phyloP scores from a whole-genome alignment of 2,329 filamentous ascomycete genomes.

The Aspergillus proliferans region DNA sequence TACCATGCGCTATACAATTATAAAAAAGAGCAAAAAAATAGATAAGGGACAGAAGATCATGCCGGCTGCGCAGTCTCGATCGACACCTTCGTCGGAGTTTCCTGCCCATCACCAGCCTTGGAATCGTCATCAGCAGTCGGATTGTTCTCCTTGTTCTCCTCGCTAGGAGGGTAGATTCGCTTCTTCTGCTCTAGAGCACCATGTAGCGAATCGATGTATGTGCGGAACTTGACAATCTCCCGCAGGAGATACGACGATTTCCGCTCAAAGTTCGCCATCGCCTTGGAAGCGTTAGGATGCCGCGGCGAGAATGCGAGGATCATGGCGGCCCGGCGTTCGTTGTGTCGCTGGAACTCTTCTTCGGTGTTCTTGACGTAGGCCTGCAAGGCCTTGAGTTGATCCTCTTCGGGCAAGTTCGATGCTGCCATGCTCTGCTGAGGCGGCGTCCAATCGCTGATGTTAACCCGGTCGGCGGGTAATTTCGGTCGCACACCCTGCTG shows the following conservation, averaged over 20 bases:
- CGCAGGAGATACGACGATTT: conserved; percentile 86
- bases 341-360: conserved; percentile 77
- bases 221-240: conserved; percentile 95
- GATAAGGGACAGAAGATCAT: conserved; percentile 2
- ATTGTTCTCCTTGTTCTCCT: conserved; percentile 15
- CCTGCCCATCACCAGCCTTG: not conserved
- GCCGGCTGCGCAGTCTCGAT: not conserved
- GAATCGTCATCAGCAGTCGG: conserved; percentile 8
- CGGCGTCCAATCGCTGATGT: conserved; percentile 81
- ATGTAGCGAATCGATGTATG: conserved; percentile 81
- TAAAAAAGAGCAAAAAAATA: conserved; percentile 2
- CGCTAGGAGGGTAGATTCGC: conserved; percentile 53
- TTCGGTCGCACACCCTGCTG: conserved; percentile 58
- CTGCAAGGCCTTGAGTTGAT: conserved; percentile 69
- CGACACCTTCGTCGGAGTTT: not conserved
- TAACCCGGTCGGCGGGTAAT: conserved; percentile 75
- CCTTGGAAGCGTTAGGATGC: conserved; percentile 70
- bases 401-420: conserved; percentile 67
- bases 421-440: conserved; percentile 87
- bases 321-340: conserved; percentile 81
- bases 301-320: conserved; percentile 81
- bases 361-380: conserved; percentile 81
- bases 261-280: conserved; percentile 95
- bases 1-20: not conserved
- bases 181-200: conserved; percentile 64